Evolutionary conservation across 2,329 filamentous ascomycete genomes (phyloP), one percentile per base, ranked within the genome.

Genomic region (Phialemoniopsis sp.): DNA sequence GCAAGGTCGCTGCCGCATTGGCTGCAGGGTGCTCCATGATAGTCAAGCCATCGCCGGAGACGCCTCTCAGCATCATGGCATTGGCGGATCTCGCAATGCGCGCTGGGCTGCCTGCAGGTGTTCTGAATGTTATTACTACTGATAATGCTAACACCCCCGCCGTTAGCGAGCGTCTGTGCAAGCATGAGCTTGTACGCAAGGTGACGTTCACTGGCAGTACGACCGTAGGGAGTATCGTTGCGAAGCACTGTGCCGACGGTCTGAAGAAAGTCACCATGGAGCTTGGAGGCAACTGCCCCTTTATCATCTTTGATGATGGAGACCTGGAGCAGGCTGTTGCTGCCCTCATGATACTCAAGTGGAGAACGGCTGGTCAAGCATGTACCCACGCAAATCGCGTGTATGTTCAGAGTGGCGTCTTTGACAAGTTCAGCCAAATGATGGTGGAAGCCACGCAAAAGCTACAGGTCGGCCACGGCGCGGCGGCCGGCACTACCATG

Each of bases 21-120:
- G 93, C 93, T 14, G 90, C 89, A n/a, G 93, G 93, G 42, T 97
- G 91, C 67, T 95, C 91, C 0, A 86, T 95, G 3, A 90, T 97
- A 2, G 83, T 82, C 53, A 98, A 98, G 63, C 85, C 89, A 13
- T 90, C 91, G 2, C 83, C 84, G 36, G 91, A 97, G 70, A 96
- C 93, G 1, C 91, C 91, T 0, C 91, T 91, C 59, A 95, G 90
- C 17, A 82, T 89, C 1, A 82, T 95, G 29, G 91, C 91, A 2
- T 65, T 97, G 15, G 88, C 88, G 1, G 90, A 95, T 64, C 78
- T 97, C 30, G 88, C 85, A 9, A 78, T 87, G 55, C 82, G 90
- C 13, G 91, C 91, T 13, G 91, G 93, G 13, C 85, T 97, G 19
- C 91, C 93, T 30, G 83, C 84, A 55, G 91, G 91, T 29, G 90